Percentiles rank a stretch among this genome's conserved stretches.
These are phyloP conservation scores for Pseudocercospora ulei DNA, from an alignment of 2,329 filamentous ascomycete genomes.

Conservation along the genomic window DNA sequence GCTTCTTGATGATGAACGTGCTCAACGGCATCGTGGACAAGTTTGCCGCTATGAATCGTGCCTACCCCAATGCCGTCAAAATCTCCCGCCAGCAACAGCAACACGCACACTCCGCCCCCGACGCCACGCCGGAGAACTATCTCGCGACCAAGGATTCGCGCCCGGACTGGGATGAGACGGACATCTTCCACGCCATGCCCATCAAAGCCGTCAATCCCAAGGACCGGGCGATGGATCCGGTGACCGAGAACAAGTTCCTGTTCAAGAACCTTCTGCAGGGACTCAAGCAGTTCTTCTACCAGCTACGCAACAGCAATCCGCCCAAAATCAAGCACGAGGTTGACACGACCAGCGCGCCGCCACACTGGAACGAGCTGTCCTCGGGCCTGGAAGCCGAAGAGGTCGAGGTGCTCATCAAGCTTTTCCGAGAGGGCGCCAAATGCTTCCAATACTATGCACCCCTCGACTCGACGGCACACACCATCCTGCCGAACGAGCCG, in stretches of 20 bases:
- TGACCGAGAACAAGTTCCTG: constrained; percentile 93
- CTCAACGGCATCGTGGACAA: constrained; percentile 97
- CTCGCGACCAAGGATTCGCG: constrained; percentile 69
- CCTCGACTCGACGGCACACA: constrained; percentile 64
- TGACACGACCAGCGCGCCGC: constrained; percentile 66
- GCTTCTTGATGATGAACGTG: constrained; percentile 94
- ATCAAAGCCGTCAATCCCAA: constrained; percentile 91
- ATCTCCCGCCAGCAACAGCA: constrained; percentile 67
- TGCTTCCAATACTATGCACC: constrained; percentile 96
- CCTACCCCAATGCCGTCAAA: constrained; percentile 91
- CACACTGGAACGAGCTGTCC: constrained; percentile 90
- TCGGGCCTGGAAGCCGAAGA: constrained; percentile 97
- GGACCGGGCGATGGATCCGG: constrained; percentile 79
- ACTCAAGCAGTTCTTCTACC: constrained; percentile 91
- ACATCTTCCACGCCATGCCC: constrained; percentile 91
- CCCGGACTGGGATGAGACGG: constrained; percentile 95
- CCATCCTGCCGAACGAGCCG: constrained; percentile 67
- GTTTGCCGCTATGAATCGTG: constrained; percentile 93
- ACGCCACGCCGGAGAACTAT: constrained; percentile 57
- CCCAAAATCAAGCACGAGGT: constrained; percentile 48
- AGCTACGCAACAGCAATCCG: constrained; percentile 81
- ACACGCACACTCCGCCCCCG: constrained; percentile 35
- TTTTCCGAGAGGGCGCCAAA: constrained; percentile 91
- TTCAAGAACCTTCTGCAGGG: constrained; percentile 96
- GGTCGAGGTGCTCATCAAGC: constrained; percentile 88